These are phyloP conservation scores for Ascoidea rubescens DNA, from an alignment of 805 yeast species.

Conservation along the genomic window DNA sequence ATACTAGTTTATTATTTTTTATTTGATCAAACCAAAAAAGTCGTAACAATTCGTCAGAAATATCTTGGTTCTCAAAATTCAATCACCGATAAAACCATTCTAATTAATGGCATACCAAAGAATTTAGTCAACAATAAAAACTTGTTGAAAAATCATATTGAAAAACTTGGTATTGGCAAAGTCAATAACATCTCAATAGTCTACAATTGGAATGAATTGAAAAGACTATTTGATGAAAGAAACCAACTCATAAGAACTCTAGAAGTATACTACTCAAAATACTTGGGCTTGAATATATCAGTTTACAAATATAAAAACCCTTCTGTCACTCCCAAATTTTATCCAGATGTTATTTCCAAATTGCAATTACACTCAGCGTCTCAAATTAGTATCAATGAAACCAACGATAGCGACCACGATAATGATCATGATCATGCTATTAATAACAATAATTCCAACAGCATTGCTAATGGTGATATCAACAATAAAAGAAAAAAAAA, in stretches of 20 bases:
- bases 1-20: conserved; percentile 29
- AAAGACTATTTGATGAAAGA: conserved; percentile 23
- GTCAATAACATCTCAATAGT: conserved; percentile 37
- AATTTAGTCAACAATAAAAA: conserved; percentile 27
- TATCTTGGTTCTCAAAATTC: conserved; percentile 47
- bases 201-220: conserved; percentile 30
- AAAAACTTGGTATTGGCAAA: conserved; percentile 39
- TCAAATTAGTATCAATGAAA: too few species aligned
- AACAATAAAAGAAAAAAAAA: too few species aligned
- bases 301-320: not conserved
- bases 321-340: not conserved
- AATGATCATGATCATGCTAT: conserved; percentile 7
- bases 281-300: conserved; percentile 26
- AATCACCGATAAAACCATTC: conserved; percentile 44
- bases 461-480: not conserved
- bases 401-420: conserved; percentile 5
- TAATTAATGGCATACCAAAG: conserved; percentile 39
- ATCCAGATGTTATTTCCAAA: not conserved
- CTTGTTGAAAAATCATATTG: conserved; percentile 31
- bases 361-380: too few species aligned
- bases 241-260: conserved; percentile 18
- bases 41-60: conserved; percentile 38
- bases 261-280: conserved; percentile 27
- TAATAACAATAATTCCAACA: conserved; percentile 12
- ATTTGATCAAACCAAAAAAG: conserved; percentile 31